These are phyloP conservation scores for Filosporella fistucella DNA, from an alignment of 495 filamentous ascomycete genomes.

Conservation along the genomic window DNA sequence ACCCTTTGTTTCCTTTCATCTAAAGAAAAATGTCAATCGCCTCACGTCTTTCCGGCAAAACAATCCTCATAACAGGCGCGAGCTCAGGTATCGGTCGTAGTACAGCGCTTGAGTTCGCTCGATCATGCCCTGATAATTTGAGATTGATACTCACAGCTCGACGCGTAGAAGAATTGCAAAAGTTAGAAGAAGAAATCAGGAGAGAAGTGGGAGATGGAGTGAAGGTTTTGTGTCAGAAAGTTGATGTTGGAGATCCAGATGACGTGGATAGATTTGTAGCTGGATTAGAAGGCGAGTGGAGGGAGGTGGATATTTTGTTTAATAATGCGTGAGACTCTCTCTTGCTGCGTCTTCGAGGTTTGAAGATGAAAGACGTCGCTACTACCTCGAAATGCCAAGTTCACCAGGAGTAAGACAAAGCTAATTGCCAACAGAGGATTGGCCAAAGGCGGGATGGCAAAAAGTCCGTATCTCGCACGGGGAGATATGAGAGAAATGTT, in stretches of 20 bases:
- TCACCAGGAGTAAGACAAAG: not conserved
- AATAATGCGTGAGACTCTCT: constrained; percentile 2
- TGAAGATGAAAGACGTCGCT: too few species aligned
- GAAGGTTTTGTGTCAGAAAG: not conserved
- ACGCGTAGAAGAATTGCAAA: not conserved
- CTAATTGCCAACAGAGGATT: not conserved
- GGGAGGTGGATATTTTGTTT: not conserved
- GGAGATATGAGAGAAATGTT: not conserved
- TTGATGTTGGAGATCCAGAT: not conserved
- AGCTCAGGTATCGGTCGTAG: not conserved
- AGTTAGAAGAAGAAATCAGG: not conserved
- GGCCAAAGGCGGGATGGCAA: not conserved
- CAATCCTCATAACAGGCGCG: not conserved
- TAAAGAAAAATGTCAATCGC: too few species aligned
- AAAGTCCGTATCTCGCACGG: not conserved
- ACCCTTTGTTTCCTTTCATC: too few species aligned
- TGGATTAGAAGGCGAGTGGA: not conserved
- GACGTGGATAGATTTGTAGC: not conserved
- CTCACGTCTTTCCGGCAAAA: not conserved
- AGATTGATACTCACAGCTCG: not conserved
- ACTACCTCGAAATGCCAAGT: too few species aligned
- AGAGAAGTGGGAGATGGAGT: not conserved
- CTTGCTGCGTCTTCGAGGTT: too few species aligned
- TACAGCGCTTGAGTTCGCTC: not conserved
- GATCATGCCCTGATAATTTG: not conserved